Conservation (phyloP, 345 rosid genomes). For the Eucalyptus sp. region DNA sequence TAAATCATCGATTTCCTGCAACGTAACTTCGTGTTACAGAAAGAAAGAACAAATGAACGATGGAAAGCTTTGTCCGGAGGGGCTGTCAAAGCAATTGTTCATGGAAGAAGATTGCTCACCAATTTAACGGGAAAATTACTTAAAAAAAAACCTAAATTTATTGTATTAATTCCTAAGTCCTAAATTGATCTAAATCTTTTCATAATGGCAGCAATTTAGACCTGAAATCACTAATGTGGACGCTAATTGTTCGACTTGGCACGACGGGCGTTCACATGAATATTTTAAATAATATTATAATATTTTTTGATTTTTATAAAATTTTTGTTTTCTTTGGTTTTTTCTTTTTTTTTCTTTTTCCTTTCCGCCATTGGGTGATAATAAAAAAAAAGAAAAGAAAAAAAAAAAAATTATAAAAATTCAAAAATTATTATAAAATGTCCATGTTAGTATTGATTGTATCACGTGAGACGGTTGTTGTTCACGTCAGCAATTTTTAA, state of each 20-base stretch:
- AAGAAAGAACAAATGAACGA: background rate
- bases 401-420: too few species aligned
- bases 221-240: rapidly evolving
- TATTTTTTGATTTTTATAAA: too few species aligned
- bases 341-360: rapidly evolving
- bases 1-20: background rate
- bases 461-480: rapidly evolving
- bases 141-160: too few species aligned
- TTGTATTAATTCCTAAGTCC: too few species aligned
- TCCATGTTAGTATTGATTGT: rapidly evolving
- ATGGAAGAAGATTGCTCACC: background rate
- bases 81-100: background rate
- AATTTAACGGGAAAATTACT: background rate
- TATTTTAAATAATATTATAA: too few species aligned
- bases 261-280: rapidly evolving
- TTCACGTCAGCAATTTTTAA: rapidly evolving
- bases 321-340: too few species aligned
- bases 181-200: background rate
- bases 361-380: too few species aligned
- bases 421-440: too few species aligned
- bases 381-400: too few species aligned
- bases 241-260: rapidly evolving
- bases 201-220: rapidly evolving
- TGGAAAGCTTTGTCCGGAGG: background rate
- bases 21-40: background rate